Evolutionary conservation across 257 asterid species (phyloP).

Genomic region (Rauvolfia tetraphylla): DNA sequence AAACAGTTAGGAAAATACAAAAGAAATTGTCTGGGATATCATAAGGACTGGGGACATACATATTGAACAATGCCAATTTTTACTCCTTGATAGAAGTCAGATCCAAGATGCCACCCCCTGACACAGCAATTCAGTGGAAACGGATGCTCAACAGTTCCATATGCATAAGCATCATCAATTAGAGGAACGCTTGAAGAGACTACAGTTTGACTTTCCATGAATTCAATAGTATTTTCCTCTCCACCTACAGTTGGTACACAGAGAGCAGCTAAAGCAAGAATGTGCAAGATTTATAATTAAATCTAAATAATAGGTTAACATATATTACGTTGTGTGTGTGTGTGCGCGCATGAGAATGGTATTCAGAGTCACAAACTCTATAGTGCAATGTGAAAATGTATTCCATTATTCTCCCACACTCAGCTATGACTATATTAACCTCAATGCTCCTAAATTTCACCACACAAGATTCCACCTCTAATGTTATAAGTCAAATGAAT

Average conservation of each 20-base stretch:
- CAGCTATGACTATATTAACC: neutral
- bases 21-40: neutral
- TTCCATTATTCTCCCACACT: neutral
- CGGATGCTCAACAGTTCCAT: conserved; percentile 94
- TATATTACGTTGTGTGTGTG: too few relatives aligned
- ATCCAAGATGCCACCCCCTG: conserved; percentile 75
- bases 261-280: neutral
- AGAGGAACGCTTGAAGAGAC: conserved; percentile 71
- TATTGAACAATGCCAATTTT: conserved; percentile 97
- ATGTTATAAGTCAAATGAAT: neutral
- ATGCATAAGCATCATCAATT: conserved; percentile 88
- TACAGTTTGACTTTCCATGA: conserved; percentile 74
- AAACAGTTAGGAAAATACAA: conserved; percentile 14
- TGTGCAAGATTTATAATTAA: neutral
- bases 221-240: conserved; percentile 77
- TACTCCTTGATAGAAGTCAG: conserved; percentile 90
- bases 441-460: neutral
- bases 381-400: neutral
- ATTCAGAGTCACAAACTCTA: neutral
- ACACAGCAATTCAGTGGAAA: conserved; percentile 77
- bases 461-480: neutral
- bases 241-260: conserved; percentile 59
- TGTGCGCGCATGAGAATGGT: too few relatives aligned
- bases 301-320: neutral
- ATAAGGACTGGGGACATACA: conserved; percentile 38